phyloP scores from a whole-genome alignment of 495 filamentous ascomycete genomes.

The Aspergillus heteromorphus region DNA sequence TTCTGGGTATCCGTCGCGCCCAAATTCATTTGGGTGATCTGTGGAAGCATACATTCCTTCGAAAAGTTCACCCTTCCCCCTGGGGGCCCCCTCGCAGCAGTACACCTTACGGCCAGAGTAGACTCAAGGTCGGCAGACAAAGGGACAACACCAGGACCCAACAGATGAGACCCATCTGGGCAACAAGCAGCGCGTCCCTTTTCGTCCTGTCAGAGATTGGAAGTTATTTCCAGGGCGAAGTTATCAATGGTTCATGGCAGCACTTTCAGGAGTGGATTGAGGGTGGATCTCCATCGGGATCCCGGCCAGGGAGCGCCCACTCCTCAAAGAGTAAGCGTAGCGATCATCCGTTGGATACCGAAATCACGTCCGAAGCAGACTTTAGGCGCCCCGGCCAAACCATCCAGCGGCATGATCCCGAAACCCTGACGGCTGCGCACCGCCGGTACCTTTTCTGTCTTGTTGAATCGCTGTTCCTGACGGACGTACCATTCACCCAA shows the following conservation, averaged over 20 bases:
- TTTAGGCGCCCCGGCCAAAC: conserved; percentile 15
- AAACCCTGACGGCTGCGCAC: conserved; percentile 76
- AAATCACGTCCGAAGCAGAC: conserved; percentile 11
- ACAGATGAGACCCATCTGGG: conserved; percentile 77
- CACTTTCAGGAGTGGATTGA: conserved; percentile 57
- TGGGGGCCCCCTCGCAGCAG: conserved; percentile 59
- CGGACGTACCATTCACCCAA: conserved; percentile 61
- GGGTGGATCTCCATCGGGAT: conserved; percentile 18
- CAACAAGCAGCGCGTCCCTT: conserved; percentile 71
- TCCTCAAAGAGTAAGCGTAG: conserved; percentile 19
- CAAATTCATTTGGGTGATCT: conserved; percentile 75
- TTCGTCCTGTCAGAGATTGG: conserved; percentile 85
- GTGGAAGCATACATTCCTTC: conserved; percentile 75
- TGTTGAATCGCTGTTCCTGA: conserved; percentile 63
- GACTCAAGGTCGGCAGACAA: conserved; percentile 50
- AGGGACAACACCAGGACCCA: conserved; percentile 52
- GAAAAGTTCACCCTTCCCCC: conserved; percentile 68
- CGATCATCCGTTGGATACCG: conserved; percentile 1
- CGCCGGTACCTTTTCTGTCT: conserved; percentile 65
- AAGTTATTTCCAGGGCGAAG: conserved; percentile 83
- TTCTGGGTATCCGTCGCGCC: conserved; percentile 74
- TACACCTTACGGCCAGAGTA: conserved; percentile 49
- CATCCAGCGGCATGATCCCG: conserved; percentile 64
- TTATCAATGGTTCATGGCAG: conserved; percentile 71
- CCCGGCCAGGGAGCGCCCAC: conserved; percentile 36